These are phyloP conservation scores for Calocera viscosa DNA, from an alignment of 768 basidiomycete species.

Conservation along the genomic window DNA sequence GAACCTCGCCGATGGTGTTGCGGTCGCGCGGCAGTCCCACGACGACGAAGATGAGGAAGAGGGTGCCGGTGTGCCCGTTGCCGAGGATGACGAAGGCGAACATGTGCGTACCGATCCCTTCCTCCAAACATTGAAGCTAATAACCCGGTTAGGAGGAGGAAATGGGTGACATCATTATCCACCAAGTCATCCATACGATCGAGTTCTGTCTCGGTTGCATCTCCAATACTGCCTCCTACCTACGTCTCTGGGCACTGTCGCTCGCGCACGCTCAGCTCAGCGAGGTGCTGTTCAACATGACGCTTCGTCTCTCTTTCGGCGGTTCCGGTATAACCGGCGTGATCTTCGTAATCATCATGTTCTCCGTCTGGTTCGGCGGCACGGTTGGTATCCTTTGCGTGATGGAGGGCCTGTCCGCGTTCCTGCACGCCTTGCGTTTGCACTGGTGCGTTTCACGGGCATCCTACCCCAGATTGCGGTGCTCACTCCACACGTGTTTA, in stretches of 20 bases:
- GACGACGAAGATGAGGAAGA: constrained; percentile 66
- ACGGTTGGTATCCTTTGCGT: constrained; percentile 75
- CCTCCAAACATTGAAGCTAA: background rate
- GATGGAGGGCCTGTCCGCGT: constrained; percentile 97
- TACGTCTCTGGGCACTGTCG: constrained; percentile 94
- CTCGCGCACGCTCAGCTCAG: constrained; percentile 96
- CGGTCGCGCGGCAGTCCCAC: constrained; percentile 28
- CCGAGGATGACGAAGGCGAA: constrained; percentile 61
- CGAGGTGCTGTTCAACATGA: constrained; percentile 87
- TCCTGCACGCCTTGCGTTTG: constrained; percentile 87
- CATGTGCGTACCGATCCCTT: constrained; percentile 41
- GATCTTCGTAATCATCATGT: constrained; percentile 50
- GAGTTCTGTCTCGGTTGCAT: constrained; percentile 99
- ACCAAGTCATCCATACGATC: constrained; percentile 97
- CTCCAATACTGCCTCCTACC: constrained; percentile 89
- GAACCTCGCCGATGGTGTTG: constrained; percentile 21
- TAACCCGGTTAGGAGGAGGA: constrained; percentile 43
- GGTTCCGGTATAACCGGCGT: constrained; percentile 28
- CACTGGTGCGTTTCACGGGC: constrained; percentile 49
- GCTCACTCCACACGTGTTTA: constrained; percentile 9
- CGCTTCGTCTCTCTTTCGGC: constrained; percentile 38
- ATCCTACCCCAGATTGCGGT: background rate
- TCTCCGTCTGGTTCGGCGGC: constrained; percentile 69
- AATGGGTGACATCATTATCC: constrained; percentile 87
- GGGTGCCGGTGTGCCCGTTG: constrained; percentile 51